Evolutionary conservation across 176 grass and related monocot species (phyloP).

Genomic region (Triticum dicoccoides): DNA sequence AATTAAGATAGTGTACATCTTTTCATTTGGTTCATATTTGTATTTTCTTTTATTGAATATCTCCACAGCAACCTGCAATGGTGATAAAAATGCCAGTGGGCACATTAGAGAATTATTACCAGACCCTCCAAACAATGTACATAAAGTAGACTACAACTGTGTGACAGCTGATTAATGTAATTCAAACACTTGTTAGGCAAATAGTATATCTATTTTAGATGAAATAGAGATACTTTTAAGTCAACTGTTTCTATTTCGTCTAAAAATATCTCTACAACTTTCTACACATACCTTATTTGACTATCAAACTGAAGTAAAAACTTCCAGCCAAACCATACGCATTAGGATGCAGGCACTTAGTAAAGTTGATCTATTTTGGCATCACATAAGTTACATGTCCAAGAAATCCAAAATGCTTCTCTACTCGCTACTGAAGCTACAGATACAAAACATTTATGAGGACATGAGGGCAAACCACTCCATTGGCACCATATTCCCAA

Average conservation of each 20-base stretch:
- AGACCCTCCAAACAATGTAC: background rate
- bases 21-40: slow-evolving; percentile 78
- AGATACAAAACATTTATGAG: background rate
- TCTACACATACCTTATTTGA: background rate
- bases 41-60: slow-evolving; percentile 95
- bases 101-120: background rate
- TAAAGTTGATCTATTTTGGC: background rate
- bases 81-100: background rate
- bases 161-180: background rate
- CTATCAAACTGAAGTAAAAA: background rate
- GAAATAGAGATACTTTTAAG: too few relatives aligned
- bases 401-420: background rate
- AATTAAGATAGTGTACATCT: slow-evolving; percentile 79
- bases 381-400: background rate
- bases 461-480: background rate
- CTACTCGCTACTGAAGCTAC: background rate
- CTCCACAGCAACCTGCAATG: slow-evolving; percentile 76
- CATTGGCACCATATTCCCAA: background rate
- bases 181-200: background rate
- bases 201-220: background rate
- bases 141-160: slow-evolving; percentile 5
- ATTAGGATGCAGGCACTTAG: background rate
- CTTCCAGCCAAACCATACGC: background rate
- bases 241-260: background rate
- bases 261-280: background rate